Evolutionary conservation across 371 early-diverging fungal genomes (phyloP).

Genomic region (Rhizopus stolonifer): DNA sequence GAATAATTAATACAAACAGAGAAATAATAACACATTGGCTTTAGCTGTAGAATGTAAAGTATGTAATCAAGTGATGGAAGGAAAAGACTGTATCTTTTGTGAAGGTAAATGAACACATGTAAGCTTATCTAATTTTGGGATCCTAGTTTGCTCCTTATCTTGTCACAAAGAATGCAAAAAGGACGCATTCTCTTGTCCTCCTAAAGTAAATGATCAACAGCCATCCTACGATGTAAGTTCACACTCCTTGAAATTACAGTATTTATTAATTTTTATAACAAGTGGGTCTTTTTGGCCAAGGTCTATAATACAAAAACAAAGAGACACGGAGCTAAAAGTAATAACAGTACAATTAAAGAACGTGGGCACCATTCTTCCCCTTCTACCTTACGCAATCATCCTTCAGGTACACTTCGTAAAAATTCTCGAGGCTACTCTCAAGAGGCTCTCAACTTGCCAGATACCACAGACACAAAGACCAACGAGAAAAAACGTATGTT

Average conservation of each 20-base stretch:
- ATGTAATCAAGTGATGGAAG: constrained; percentile 29
- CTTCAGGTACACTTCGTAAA: constrained; percentile 36
- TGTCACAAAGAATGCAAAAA: constrained; percentile 44
- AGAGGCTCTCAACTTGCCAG: constrained; percentile 1
- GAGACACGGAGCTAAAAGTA: constrained; percentile 9
- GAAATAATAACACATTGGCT: background rate
- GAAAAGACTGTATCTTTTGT: constrained; percentile 30
- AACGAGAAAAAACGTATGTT: background rate
- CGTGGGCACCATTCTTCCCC: constrained; percentile 5
- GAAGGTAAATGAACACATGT: constrained; percentile 26
- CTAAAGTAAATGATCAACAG: constrained; percentile 49
- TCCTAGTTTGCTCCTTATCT: constrained; percentile 37
- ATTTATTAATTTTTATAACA: background rate
- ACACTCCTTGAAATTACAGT: background rate
- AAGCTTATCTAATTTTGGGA: background rate
- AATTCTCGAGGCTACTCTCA: constrained; percentile 38
- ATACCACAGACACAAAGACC: background rate
- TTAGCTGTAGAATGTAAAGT: constrained; percentile 47
- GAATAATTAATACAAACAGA: background rate
- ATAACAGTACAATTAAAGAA: constrained; percentile 7
- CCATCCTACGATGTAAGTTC: constrained; percentile 48
- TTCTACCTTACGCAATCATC: constrained; percentile 24
- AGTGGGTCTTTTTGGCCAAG: constrained; percentile 32
- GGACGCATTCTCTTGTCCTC: constrained; percentile 47
- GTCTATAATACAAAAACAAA: constrained; percentile 13